Percentiles rank a stretch among this genome's conserved stretches.
Evolutionary conservation across 306 rosid species (phyloP).

Genomic region (Trifolium fragiferum): DNA sequence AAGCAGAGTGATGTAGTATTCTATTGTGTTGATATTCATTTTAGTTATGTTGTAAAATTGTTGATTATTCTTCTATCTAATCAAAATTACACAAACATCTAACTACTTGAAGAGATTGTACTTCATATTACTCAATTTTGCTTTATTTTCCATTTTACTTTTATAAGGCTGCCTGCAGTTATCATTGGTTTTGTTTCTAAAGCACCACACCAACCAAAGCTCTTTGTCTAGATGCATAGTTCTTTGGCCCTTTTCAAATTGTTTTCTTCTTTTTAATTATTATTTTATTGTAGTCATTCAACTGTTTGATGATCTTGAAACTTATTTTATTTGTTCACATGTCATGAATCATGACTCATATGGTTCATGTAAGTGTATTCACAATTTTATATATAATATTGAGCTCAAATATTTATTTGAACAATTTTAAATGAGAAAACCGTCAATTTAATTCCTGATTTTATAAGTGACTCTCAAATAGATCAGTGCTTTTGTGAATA

Average conservation of each 20-base stretch:
- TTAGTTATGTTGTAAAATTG: neutral
- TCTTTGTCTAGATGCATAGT: conserved; percentile 63
- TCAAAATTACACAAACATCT: neutral
- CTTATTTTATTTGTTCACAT: conserved; percentile 27
- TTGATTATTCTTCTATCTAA: no score
- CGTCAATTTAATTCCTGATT: no score
- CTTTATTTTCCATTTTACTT: neutral
- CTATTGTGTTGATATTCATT: no score
- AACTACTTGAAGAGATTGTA: neutral
- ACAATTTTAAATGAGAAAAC: no score
- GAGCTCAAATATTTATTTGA: no score
- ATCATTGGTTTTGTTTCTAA: conserved; percentile 15
- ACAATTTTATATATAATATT: neutral
- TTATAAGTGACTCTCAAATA: no score
- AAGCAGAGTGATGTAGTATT: no score
- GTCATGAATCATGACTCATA: neutral
- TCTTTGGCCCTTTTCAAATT: neutral
- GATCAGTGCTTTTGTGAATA: no score
- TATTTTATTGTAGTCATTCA: conserved; percentile 24
- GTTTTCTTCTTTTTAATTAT: neutral
- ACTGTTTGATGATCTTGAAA: neutral
- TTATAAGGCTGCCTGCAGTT: neutral
- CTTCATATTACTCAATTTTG: neutral
- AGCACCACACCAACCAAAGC: conserved; percentile 60
- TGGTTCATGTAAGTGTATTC: conserved; percentile 23